A percentile compares a stretch with the other conserved stretches of the same genome.
phyloP scores from a whole-genome alignment of 1,139 yeast species.

The Taphrina populina region DNA sequence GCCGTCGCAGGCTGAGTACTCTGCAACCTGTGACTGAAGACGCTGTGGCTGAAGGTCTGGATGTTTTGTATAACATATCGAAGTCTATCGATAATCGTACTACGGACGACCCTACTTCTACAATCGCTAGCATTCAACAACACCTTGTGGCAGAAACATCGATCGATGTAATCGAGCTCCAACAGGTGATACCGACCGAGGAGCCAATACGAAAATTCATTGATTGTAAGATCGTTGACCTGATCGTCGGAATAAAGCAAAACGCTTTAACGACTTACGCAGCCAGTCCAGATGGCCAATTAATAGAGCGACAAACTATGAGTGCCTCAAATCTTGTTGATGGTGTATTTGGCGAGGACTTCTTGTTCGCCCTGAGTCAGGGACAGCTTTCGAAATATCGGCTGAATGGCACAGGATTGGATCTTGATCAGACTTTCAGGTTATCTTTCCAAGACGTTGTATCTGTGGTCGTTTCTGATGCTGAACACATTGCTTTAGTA shows the following conservation, averaged over 20 bases:
- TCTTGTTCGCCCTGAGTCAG: slow-evolving; percentile 1
- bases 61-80: slow-evolving; percentile 17
- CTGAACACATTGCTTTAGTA: no score
- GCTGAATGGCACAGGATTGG: neutral
- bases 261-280: neutral
- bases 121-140: slow-evolving; percentile 1
- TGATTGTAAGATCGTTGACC: slow-evolving; percentile 4
- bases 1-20: slow-evolving; percentile 18
- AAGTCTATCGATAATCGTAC: neutral
- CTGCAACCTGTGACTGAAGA: slow-evolving; percentile 22
- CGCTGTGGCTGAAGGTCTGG: slow-evolving; percentile 17
- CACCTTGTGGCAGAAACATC: slow-evolving; percentile 16
- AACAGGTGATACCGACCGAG: slow-evolving; percentile 5
- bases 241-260: slow-evolving; percentile 5
- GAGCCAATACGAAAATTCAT: slow-evolving; percentile 15
- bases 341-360: slow-evolving; percentile 1
- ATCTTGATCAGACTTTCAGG: no score
- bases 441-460: no score
- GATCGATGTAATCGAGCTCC: slow-evolving; percentile 10
- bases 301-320: neutral
- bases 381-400: neutral
- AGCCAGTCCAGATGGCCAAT: neutral
- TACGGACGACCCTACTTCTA: slow-evolving; percentile 1
- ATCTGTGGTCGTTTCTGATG: no score
- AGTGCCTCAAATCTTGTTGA: neutral